Evolutionary conservation across 805 yeast species (phyloP).

Genomic region (Yarrowia hollandica): DNA sequence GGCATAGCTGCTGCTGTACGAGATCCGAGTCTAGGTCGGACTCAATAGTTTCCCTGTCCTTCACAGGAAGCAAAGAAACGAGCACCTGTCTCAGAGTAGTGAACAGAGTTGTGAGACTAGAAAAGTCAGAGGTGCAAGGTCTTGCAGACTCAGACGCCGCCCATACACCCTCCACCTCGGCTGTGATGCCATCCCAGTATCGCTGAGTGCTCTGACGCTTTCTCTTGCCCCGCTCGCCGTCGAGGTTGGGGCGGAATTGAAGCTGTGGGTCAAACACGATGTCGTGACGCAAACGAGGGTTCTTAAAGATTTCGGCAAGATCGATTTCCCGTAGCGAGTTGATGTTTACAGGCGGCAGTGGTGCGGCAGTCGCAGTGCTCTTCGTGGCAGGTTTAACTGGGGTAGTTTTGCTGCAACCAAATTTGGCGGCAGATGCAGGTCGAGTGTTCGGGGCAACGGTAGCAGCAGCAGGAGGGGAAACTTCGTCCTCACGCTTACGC

Average conservation of each 20-base stretch:
- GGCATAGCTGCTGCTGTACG: conserved; percentile 69
- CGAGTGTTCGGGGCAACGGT: neutral
- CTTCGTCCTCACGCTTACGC: conserved; percentile 15
- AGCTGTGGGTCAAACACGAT: conserved; percentile 87
- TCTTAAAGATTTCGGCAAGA: conserved; percentile 80
- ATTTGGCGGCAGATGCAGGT: conserved; percentile 14
- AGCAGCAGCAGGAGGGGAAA: neutral
- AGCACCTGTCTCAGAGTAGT: conserved; percentile 76
- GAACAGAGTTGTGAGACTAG: conserved; percentile 67
- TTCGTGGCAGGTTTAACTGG: neutral
- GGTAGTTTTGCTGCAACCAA: neutral
- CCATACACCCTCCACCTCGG: conserved; percentile 54
- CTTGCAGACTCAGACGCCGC: neutral
- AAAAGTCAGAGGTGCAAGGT: conserved; percentile 31
- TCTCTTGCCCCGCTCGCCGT: conserved; percentile 84
- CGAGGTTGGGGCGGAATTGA: conserved; percentile 87
- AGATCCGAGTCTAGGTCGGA: conserved; percentile 77
- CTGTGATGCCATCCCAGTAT: conserved; percentile 77
- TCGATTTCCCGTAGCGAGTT: conserved; percentile 84
- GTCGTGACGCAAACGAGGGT: conserved; percentile 92
- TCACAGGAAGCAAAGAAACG: conserved; percentile 70
- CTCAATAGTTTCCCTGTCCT: conserved; percentile 65
- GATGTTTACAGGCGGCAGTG: conserved; percentile 73
- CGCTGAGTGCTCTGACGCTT: conserved; percentile 74
- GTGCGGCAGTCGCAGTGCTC: neutral